A percentile compares a stretch with the other conserved stretches of the same genome.
Conservation (phyloP, 2,329 filamentous ascomycete genomes). For the Diaporthe aspalathi region DNA sequence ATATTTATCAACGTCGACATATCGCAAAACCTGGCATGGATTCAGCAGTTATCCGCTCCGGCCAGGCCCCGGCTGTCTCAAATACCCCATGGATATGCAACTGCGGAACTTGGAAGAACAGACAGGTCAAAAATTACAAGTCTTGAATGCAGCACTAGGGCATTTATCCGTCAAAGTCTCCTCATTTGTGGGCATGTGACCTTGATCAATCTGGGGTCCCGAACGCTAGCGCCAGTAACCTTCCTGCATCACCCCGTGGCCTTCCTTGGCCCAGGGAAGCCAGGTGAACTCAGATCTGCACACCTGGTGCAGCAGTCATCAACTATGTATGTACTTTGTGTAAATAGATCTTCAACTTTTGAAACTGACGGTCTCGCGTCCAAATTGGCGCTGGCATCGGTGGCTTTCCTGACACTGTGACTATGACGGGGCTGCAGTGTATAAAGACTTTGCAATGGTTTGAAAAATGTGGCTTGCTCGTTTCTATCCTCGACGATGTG, state of each 20-base stretch:
- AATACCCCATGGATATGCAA: neutral
- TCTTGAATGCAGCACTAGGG: neutral
- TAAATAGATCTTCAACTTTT: neutral
- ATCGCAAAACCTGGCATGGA: neutral
- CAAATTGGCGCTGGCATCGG: constrained; percentile 55
- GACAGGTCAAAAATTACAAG: neutral
- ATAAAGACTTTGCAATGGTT: too few species aligned
- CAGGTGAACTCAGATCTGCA: neutral
- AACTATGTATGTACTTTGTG: neutral
- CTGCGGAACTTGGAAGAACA: neutral
- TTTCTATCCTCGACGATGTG: too few species aligned
- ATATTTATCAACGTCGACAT: neutral
- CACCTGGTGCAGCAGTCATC: too few species aligned
- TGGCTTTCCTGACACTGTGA: too few species aligned
- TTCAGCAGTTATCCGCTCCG: neutral
- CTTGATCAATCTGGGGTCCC: neutral
- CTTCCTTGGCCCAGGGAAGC: neutral
- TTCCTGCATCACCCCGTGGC: neutral
- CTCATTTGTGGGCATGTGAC: neutral
- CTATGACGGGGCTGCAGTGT: too few species aligned
- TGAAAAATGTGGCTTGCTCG: too few species aligned
- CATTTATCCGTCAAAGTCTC: neutral
- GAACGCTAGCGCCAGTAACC: neutral
- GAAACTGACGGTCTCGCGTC: constrained; percentile 73
- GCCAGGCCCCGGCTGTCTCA: neutral